Evolutionary conservation across 306 rosid species (phyloP), one percentile per base, ranked within the genome.

Genomic region (Spatholobus suberectus): DNA sequence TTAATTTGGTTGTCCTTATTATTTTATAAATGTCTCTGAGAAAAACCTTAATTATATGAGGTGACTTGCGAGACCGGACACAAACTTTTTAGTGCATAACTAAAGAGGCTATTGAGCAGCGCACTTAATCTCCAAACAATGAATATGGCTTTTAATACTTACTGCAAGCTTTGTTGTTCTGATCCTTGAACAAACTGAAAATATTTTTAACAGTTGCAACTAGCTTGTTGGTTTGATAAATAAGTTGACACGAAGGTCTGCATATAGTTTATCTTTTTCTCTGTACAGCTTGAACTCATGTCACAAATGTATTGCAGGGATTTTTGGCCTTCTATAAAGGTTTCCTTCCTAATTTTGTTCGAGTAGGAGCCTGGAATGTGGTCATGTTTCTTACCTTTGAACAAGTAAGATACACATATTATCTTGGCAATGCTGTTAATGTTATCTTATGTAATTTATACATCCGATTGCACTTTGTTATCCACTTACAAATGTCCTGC

Each of bases 251-350:
- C 26, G 52, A 44, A 37, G 46, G 29, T 58, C 12, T 77, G 51
- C 44, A n/a, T 55, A 14, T 14, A 61, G 75, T 44, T 84, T 46
- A 51, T 43, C 73, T 40, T 63, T 43, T 41, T 43, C 55, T 12
- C 21, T 37, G 51, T 49, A 29, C 78, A 67, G 71, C 75, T 41
- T 41, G 46, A 72, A 76, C 73, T 84, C 21, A 68, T 67, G 69
- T 58, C 70, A 69, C 57, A 46, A 77, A 54, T 76, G 58, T 88
- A 62, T 66, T 84, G 88, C 98, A 96, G 99, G 99, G 99, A 73
- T 74, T 93, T 83, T 76, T 85, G 34, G 99, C 99, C 89, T 96
- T 96, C 74, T 96, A 96, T 71, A 96, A 96, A 87, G 99, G 99
- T 77, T 96, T 96, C 84, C 84, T 91, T 81, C 96, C 97, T 47